phyloP scores from a whole-genome alignment of 139 green algal species.

The Choricystis sp. region DNA sequence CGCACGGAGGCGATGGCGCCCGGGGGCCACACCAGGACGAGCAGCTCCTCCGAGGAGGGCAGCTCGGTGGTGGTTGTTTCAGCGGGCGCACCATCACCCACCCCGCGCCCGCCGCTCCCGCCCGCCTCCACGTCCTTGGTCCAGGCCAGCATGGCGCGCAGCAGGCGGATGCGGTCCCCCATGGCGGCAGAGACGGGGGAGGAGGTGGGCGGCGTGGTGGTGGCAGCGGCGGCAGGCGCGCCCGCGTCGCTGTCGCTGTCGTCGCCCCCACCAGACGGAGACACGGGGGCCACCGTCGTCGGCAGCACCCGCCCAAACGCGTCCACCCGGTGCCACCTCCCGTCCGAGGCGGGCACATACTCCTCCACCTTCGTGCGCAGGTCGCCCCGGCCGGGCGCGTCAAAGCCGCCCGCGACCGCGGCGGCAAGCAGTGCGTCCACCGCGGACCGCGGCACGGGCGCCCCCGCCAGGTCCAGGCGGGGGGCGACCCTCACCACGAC shows the following conservation, averaged over 20 bases:
- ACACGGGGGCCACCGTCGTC: constrained; percentile 17
- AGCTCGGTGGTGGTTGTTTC: no score
- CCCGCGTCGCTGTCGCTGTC: constrained; percentile 1
- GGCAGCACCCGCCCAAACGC: constrained; percentile 25
- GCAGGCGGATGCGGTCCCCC: constrained; percentile 13
- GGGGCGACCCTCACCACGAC: constrained; percentile 6
- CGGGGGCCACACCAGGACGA: constrained; percentile 26
- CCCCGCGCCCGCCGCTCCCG: neutral
- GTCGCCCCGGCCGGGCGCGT: constrained; percentile 4
- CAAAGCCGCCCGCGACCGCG: constrained; percentile 4
- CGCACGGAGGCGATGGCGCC: constrained; percentile 45
- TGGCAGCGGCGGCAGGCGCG: neutral
- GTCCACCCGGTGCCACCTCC: constrained; percentile 37
- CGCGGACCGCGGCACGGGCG: neutral
- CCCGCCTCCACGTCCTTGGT: constrained; percentile 14
- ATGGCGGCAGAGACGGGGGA: neutral
- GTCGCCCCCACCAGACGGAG: neutral
- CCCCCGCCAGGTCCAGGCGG: constrained; percentile 24
- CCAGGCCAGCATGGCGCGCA: constrained; percentile 67
- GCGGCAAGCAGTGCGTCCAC: neutral
- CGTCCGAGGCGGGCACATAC: constrained; percentile 14
- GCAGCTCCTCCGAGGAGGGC: constrained; percentile 15
- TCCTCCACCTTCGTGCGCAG: neutral
- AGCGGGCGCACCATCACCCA: neutral
- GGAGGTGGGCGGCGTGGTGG: neutral